phyloP scores from a whole-genome alignment of 495 filamentous ascomycete genomes.

The Hypoxylon intermedium region DNA sequence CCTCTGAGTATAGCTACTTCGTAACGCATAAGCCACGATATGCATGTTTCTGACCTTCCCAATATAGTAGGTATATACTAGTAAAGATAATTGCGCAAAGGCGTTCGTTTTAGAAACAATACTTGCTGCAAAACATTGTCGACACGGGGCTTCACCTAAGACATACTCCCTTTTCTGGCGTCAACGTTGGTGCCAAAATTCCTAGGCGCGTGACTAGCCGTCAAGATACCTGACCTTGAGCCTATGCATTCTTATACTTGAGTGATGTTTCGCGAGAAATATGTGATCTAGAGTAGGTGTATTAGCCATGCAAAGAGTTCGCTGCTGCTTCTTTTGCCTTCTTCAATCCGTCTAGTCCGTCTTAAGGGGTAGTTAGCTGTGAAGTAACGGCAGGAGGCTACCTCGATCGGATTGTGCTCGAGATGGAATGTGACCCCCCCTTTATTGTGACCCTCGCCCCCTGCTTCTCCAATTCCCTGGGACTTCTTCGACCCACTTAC shows the following conservation, averaged over 20 bases:
- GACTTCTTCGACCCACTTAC: conserved; percentile 8
- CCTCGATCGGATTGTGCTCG: conserved; percentile 12
- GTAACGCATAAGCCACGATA: not conserved
- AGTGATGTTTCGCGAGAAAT: too few species aligned
- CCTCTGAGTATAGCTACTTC: conserved; percentile 1
- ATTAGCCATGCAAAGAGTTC: too few species aligned
- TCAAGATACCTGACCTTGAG: too few species aligned
- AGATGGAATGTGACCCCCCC: conserved; percentile 20
- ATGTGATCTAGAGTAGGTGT: too few species aligned
- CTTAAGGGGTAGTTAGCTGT: conserved; percentile 6
- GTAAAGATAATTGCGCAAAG: too few species aligned
- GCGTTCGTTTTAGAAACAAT: too few species aligned
- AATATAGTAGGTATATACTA: conserved; percentile 10
- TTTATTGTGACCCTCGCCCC: not conserved
- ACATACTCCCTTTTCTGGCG: too few species aligned
- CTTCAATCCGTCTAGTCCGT: too few species aligned
- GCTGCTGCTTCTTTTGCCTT: conserved; percentile 7
- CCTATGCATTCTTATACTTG: too few species aligned
- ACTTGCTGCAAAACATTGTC: not conserved
- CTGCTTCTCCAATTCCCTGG: conserved; percentile 23
- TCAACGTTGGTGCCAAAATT: too few species aligned
- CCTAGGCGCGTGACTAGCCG: too few species aligned
- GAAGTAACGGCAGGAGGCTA: not conserved
- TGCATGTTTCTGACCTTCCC: conserved; percentile 20
- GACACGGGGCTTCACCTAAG: too few species aligned